phyloP scores from a whole-genome alignment of 169 alveolate species.

The Condylostoma magnum region DNA sequence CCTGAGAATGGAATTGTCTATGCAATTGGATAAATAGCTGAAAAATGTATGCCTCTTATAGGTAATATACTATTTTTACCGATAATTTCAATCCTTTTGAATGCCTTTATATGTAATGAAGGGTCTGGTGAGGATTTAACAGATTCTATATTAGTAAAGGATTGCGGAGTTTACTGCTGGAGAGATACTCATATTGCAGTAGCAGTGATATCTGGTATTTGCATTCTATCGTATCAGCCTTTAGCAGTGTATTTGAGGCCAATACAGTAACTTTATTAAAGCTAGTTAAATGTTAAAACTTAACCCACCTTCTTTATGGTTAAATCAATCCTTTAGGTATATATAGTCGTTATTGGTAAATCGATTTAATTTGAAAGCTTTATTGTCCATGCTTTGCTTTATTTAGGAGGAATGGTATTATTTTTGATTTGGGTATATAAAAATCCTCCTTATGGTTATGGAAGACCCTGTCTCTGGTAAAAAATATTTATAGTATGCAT shows the following conservation, averaged over 20 bases:
- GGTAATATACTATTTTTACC: conserved; percentile 13
- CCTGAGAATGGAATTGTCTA: not conserved
- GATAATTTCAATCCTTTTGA: not conserved
- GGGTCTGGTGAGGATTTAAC: not conserved
- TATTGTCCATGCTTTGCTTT: not conserved
- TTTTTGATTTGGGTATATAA: too few relatives aligned
- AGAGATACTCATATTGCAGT: too few relatives aligned
- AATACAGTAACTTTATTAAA: too few relatives aligned
- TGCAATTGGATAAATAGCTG: not conserved
- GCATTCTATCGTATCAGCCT: too few relatives aligned
- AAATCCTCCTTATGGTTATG: too few relatives aligned
- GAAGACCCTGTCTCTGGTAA: too few relatives aligned
- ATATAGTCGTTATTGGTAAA: not conserved
- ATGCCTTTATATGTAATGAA: not conserved
- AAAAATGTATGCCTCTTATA: not conserved
- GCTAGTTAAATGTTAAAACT: not conserved
- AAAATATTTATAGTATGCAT: too few relatives aligned
- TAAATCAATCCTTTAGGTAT: not conserved
- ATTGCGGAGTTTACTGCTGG: too few relatives aligned
- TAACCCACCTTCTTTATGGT: not conserved
- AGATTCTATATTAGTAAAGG: not conserved
- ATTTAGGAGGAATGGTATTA: too few relatives aligned
- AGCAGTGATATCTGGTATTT: too few relatives aligned
- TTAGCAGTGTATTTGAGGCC: too few relatives aligned
- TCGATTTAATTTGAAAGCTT: not conserved